Evolutionary conservation across 202 grass and related monocot species (phyloP), one percentile per base, ranked within the genome.

Genomic region (Digitaria exilis): DNA sequence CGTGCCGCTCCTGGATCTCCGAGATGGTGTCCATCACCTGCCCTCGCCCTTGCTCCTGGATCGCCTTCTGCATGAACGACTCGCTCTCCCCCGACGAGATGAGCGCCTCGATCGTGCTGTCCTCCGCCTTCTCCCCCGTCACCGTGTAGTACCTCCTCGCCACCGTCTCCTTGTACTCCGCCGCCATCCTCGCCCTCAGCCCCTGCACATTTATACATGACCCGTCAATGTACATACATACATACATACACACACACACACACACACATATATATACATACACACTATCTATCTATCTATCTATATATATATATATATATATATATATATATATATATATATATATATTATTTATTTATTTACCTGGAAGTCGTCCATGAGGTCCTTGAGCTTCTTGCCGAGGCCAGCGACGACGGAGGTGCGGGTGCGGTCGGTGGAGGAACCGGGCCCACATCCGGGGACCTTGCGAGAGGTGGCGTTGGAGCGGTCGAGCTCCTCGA

Each of bases 1-100:
- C 95, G 75, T 91, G 87, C 84, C 95, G 82, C 90, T 97, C 95
- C 93, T 97, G 95, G 66, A 97, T 97, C 89, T 94, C 91, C 70
- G 91, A 90, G 74, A 93, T 93, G 63, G 88, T 90, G 85, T 90
- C 91, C 88, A 93, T 90, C 74, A 93, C 93, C 90, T 97, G 89
- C n/a, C 95, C 95, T 3, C 95, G 86, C 25, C 92, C 94, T 71
- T 97, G 92, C 31, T 97, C 94, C 84, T 94, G 91, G 60, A 97
- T 97, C 26, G 94, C 94, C 85, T 94, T 94, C 86, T 97, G 92
- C 80, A 97, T 65, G 91, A 97, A 97, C 35, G 91, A 85, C 83
- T 97, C 94, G 77, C 94, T 94, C 68, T 92, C 85, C 42, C 94
- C 91, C 5, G 94, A 94, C 4, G 89, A 90, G 54, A 94, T 94